phyloP scores from a whole-genome alignment of 2,329 filamentous ascomycete species.

The Xylariales sp. region DNA sequence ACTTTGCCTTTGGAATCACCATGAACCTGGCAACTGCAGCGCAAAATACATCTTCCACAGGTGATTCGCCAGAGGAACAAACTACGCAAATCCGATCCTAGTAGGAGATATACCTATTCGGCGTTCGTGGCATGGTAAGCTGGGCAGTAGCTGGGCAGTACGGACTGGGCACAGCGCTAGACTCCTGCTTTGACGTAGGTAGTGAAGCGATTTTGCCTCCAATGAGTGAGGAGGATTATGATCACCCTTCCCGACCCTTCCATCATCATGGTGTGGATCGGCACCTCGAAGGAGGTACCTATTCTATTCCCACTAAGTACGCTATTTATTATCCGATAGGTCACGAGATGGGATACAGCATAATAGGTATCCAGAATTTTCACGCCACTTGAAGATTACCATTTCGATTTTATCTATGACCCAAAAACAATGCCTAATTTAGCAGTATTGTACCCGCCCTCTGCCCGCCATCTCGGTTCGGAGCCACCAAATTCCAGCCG shows the following conservation, averaged over 20 bases:
- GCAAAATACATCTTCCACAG: not conserved
- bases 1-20: not conserved
- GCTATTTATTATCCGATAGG: not conserved
- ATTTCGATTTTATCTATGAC: not conserved
- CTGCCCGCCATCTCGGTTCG: constrained; percentile 6
- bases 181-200: not conserved
- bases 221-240: not conserved
- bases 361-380: not conserved
- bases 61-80: not conserved
- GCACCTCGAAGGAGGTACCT: not conserved
- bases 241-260: not conserved
- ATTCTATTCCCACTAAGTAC: not conserved
- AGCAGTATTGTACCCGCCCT: not conserved
- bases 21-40: too few relatives aligned
- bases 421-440: not conserved
- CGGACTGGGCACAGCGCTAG: not conserved
- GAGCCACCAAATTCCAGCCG: constrained; percentile 13
- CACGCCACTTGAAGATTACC: not conserved
- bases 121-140: not conserved
- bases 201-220: not conserved
- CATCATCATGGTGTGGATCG: not conserved
- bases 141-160: too few relatives aligned
- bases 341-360: too few relatives aligned
- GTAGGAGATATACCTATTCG: not conserved
- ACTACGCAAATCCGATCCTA: not conserved